Conservation (phyloP, 1,139 yeast genomes). For the Diutina siamensis region DNA sequence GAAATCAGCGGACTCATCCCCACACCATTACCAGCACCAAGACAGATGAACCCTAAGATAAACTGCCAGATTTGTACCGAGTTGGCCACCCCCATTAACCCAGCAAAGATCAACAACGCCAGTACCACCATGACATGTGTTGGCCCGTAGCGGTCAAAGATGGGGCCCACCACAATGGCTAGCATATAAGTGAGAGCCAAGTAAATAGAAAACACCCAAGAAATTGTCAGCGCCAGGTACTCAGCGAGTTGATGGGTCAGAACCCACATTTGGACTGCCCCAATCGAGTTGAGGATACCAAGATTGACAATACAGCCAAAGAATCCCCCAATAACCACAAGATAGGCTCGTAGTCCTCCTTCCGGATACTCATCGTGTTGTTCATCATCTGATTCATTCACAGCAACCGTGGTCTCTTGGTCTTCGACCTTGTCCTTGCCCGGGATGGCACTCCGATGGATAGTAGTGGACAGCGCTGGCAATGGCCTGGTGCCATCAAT, state of each 20-base stretch:
- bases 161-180: conserved; percentile 16
- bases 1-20: conserved; percentile 48
- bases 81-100: conserved; percentile 42
- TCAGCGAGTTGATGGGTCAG: conserved; percentile 32
- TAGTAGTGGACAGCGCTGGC: not conserved
- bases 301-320: conserved; percentile 48
- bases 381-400: conserved; percentile 2
- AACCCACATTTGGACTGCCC: conserved; percentile 51
- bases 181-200: conserved; percentile 10
- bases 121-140: conserved; percentile 32
- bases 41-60: conserved; percentile 36
- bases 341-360: conserved; percentile 48
- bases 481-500: not conserved
- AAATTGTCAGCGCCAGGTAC: conserved; percentile 19
- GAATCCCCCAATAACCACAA: conserved; percentile 52
- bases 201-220: conserved; percentile 11
- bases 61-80: conserved; percentile 41
- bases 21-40: conserved; percentile 47
- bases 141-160: conserved; percentile 40
- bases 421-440: not conserved
- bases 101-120: conserved; percentile 29
- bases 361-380: conserved; percentile 35
- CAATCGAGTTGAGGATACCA: conserved; percentile 48
- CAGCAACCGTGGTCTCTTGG: not conserved
- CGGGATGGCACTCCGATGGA: not conserved